Evolutionary conservation across 176 grass and related monocot species (phyloP).

Genomic region (Saccharum officinarum): DNA sequence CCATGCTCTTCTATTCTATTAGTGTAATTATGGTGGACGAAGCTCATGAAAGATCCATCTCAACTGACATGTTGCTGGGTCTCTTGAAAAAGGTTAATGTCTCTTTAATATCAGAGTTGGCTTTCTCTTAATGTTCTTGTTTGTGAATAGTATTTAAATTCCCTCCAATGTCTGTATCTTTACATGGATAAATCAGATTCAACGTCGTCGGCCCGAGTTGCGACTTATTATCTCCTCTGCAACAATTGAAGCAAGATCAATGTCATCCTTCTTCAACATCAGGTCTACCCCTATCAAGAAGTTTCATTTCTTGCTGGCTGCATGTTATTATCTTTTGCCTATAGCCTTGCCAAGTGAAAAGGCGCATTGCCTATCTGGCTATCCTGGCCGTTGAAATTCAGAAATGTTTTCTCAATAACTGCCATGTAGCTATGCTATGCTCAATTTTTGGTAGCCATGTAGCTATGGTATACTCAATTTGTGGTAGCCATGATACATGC

Average conservation of each 20-base stretch:
- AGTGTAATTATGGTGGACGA: constrained; percentile 99
- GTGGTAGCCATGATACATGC: neutral
- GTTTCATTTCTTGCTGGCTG: constrained; percentile 20
- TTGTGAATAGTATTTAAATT: constrained; percentile 30
- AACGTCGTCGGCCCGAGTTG: constrained; percentile 75
- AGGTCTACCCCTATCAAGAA: constrained; percentile 58
- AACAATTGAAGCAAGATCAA: constrained; percentile 98
- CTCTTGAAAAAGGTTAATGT: constrained; percentile 89
- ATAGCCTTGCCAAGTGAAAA: constrained; percentile 4
- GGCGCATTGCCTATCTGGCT: neutral
- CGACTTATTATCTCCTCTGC: constrained; percentile 92
- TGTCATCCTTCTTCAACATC: constrained; percentile 88
- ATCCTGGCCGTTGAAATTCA: neutral
- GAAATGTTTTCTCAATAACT: neutral
- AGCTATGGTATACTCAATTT: neutral
- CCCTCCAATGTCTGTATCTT: neutral
- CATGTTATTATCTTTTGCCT: neutral
- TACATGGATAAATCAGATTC: constrained; percentile 68
- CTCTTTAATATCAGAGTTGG: constrained; percentile 2
- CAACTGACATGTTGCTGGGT: constrained; percentile 95
- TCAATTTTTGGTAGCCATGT: neutral
- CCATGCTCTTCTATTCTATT: constrained; percentile 25
- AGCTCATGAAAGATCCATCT: constrained; percentile 98
- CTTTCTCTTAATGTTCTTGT: constrained; percentile 21
- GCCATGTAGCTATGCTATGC: neutral